Base-by-base conservation (phyloP, 371 early-diverging fungal species). In the Mortierella sp. region DNA sequence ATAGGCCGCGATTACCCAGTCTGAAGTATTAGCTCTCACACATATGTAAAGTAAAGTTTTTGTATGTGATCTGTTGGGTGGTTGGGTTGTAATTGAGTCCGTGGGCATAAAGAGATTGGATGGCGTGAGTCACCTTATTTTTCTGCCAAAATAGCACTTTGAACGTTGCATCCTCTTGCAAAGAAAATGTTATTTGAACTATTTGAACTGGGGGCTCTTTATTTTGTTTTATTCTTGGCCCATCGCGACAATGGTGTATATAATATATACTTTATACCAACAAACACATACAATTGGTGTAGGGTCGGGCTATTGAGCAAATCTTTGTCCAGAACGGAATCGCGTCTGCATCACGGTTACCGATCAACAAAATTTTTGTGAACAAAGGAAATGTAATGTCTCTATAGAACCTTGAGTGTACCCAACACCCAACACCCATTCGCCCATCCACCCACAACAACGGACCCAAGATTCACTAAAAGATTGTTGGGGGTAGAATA, bases 111-210 rank as follows among this genome's bases (percentile, higher is more conserved):
- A 55, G 28, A 55, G 55, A 55, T 55, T 26, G 55, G 55, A 55
- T 55, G 28, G 66, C 66, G 55, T 65, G 66, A 54, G 52, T 65
- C 55, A 65, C 39, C 39, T 10, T 65, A 8, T 49, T 49, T 49
- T 49, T 49, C 49, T 49, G 16, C 20, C 49, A 49, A 20, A 49
- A 16, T 20, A 20, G 49, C n/a, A 49, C 20, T 18, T 55, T 55
- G 54, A 26, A 26, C 26, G 54, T 54, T 54, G 54, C 54, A 54
- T n/a, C n/a, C n/a, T n/a, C n/a, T n/a, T n/a, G n/a, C n/a, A n/a
- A n/a, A n/a, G n/a, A n/a, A n/a, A n/a, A n/a, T n/a, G n/a, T n/a
- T n/a, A n/a, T n/a, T n/a, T n/a, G n/a, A n/a, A n/a, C n/a, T n/a
- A n/a, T 30, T 30, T 30, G 30, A 30, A 30, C 30, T 30, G 30